These are phyloP conservation scores for Tuber umbilicatum DNA, from an alignment of 495 filamentous ascomycete species.

Conservation along the genomic window DNA sequence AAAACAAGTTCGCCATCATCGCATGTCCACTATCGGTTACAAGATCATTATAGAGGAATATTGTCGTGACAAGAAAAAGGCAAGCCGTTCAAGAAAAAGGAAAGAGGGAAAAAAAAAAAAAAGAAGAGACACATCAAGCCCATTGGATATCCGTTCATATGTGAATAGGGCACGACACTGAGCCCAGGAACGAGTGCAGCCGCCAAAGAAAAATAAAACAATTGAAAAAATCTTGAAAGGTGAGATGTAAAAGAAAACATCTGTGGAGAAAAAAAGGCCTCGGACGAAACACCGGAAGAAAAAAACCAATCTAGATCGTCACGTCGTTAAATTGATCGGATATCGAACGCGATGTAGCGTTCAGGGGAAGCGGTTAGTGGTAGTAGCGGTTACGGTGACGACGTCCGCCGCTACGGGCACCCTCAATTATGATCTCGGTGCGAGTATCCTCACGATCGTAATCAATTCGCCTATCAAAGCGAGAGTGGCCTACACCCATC, in stretches of 20 bases:
- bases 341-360: background rate
- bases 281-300: constrained; percentile 29
- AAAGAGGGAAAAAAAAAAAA: constrained; percentile 21
- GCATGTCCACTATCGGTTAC: constrained; percentile 25
- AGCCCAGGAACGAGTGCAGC: background rate
- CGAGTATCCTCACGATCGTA: constrained; percentile 42
- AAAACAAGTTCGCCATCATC: constrained; percentile 17
- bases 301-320: constrained; percentile 34
- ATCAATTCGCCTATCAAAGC: constrained; percentile 41
- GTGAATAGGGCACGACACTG: constrained; percentile 11
- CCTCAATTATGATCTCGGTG: constrained; percentile 41
- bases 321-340: constrained; percentile 23
- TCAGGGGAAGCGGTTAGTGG: constrained; percentile 24
- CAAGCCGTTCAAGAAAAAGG: constrained; percentile 22
- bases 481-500: constrained; percentile 40
- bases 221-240: constrained; percentile 1
- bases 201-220: too few species aligned
- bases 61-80: constrained; percentile 14
- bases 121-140: constrained; percentile 16
- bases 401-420: background rate
- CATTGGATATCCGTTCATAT: constrained; percentile 18
- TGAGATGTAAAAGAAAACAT: constrained; percentile 5
- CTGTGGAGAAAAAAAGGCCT: constrained; percentile 22
- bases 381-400: constrained; percentile 34
- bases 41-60: constrained; percentile 18